phyloP scores from a whole-genome alignment of 2,329 filamentous ascomycete species.

The Calycina marina region DNA sequence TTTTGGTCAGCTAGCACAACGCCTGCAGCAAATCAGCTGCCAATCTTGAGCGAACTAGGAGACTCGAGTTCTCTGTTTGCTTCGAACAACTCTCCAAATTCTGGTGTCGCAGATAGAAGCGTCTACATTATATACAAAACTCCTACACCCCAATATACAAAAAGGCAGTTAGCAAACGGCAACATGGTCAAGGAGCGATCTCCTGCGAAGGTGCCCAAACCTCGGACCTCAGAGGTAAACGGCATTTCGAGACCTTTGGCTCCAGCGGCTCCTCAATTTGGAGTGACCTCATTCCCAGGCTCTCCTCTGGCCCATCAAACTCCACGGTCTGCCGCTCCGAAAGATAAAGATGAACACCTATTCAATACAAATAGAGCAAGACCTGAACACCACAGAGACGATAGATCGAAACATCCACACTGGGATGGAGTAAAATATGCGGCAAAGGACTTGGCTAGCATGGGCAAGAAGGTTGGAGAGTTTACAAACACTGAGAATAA shows the following conservation, averaged over 20 bases:
- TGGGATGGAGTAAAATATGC: too few relatives aligned
- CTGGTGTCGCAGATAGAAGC: too few relatives aligned
- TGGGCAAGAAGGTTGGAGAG: conserved; percentile 12
- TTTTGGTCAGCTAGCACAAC: background rate
- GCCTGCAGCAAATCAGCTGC: background rate
- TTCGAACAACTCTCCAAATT: conserved; percentile 8
- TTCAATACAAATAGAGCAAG: conserved; percentile 21
- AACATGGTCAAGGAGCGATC: conserved; percentile 23
- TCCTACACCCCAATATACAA: too few relatives aligned
- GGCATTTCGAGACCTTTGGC: conserved; percentile 5
- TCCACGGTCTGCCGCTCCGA: conserved; percentile 8
- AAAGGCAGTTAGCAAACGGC: too few relatives aligned
- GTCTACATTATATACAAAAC: too few relatives aligned
- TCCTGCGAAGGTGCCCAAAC: conserved; percentile 18
- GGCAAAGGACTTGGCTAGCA: conserved; percentile 16
- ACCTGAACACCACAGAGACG: conserved; percentile 20
- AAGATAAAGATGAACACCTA: conserved; percentile 14
- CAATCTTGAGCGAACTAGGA: conserved; percentile 17
- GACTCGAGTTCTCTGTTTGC: conserved; percentile 21
- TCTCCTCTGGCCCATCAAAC: conserved; percentile 17
- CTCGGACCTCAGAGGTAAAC: conserved; percentile 14
- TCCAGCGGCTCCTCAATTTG: conserved; percentile 18
- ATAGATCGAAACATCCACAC: conserved; percentile 17
- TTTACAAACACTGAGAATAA: background rate
- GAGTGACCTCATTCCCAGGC: conserved; percentile 19